Percentiles rank a stretch among this genome's conserved stretches.
phyloP scores from a whole-genome alignment of 768 basidiomycete species.

The Boletales sp. region DNA sequence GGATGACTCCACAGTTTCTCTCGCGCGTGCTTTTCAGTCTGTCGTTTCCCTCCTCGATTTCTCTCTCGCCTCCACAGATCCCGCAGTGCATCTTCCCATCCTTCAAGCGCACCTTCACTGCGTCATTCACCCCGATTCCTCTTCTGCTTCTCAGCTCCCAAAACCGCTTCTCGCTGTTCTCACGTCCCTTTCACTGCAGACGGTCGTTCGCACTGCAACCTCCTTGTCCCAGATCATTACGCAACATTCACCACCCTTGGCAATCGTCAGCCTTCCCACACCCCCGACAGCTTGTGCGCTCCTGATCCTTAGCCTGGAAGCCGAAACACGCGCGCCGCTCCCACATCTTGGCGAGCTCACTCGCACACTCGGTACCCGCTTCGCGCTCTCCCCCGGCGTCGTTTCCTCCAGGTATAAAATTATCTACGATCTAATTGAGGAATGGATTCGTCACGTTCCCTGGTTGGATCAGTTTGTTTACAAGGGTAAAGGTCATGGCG shows the following conservation, averaged over 20 bases:
- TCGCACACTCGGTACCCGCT: constrained; percentile 49
- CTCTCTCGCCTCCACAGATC: constrained; percentile 51
- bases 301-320: constrained; percentile 68
- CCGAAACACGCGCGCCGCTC: constrained; percentile 50
- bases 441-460: constrained; percentile 62
- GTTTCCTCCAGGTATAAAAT: constrained; percentile 69
- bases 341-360: constrained; percentile 55
- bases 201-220: constrained; percentile 41
- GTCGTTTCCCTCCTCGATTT: constrained; percentile 52
- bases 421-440: constrained; percentile 56
- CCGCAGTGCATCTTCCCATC: constrained; percentile 53
- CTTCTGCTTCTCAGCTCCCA: constrained; percentile 29
- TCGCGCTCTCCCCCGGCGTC: constrained; percentile 47
- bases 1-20: constrained; percentile 44
- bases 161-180: constrained; percentile 35
- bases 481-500: constrained; percentile 29
- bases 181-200: constrained; percentile 37
- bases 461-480: constrained; percentile 63
- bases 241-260: constrained; percentile 37
- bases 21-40: constrained; percentile 54
- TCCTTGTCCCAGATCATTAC: constrained; percentile 41
- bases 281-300: constrained; percentile 63
- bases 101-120: constrained; percentile 53
- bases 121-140: constrained; percentile 30
- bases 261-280: constrained; percentile 40